Evolutionary conservation across 352 stramenopile genomes (phyloP).

Genomic region (Elongisporangium prolatum): DNA sequence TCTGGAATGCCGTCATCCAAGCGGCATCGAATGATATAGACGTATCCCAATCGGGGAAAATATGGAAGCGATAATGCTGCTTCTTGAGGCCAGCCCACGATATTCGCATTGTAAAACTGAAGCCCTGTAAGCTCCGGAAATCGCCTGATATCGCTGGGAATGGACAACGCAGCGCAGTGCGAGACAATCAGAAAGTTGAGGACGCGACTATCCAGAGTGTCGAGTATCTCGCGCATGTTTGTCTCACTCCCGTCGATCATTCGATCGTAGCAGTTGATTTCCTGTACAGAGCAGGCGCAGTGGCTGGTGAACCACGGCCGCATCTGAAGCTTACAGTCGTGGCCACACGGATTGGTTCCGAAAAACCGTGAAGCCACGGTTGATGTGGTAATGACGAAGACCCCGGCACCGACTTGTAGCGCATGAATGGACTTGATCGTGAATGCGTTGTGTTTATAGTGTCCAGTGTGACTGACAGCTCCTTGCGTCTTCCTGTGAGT

Average conservation of each 20-base stretch:
- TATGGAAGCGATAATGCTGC: conserved; percentile 19
- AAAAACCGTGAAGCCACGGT: conserved; percentile 18
- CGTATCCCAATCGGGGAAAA: conserved; percentile 17
- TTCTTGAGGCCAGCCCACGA: conserved; percentile 20
- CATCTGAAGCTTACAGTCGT: too few relatives aligned
- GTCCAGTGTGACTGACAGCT: too few relatives aligned
- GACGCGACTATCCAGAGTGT: background rate
- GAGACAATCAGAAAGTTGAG: conserved; percentile 1
- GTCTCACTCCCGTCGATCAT: too few relatives aligned
- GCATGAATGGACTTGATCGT: too few relatives aligned
- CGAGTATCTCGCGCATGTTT: conserved; percentile 7
- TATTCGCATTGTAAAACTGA: conserved; percentile 40
- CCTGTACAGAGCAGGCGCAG: conserved; percentile 20
- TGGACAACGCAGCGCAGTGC: conserved; percentile 23
- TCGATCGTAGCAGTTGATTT: too few relatives aligned
- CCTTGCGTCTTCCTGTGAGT: too few relatives aligned
- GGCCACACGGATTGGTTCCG: background rate
- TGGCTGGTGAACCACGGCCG: conserved; percentile 26
- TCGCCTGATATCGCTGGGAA: conserved; percentile 19
- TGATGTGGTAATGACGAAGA: too few relatives aligned
- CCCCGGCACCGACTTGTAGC: conserved; percentile 5
- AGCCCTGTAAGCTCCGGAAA: conserved; percentile 16
- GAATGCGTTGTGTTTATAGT: too few relatives aligned
- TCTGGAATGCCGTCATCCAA: conserved; percentile 18
- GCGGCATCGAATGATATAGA: conserved; percentile 26